Conservation (phyloP, 805 yeast species). For the Schwanniomyces pseudopolymorphus region DNA sequence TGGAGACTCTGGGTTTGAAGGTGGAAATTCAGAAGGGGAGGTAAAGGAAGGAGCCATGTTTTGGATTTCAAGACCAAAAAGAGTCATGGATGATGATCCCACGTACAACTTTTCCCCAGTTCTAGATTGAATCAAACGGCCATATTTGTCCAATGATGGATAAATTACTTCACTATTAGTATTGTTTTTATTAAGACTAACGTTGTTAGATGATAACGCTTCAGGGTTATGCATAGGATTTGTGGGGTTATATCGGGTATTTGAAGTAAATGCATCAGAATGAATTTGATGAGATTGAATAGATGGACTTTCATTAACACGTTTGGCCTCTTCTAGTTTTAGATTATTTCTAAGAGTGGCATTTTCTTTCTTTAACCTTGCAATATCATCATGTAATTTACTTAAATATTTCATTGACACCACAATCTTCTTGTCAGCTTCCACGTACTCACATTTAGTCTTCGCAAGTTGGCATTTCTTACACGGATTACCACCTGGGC, state of each 20-base stretch:
- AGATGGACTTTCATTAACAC: constrained; percentile 3
- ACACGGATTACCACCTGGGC: constrained; percentile 80
- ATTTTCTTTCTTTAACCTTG: constrained; percentile 64
- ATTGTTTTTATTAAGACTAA: background rate
- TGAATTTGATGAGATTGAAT: background rate
- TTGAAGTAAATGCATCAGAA: constrained; percentile 13
- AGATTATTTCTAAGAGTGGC: constrained; percentile 49
- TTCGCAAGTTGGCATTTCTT: constrained; percentile 56
- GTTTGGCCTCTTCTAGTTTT: constrained; percentile 26
- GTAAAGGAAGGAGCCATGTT: constrained; percentile 43
- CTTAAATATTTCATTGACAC: constrained; percentile 70
- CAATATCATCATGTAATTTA: constrained; percentile 66
- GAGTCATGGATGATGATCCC: constrained; percentile 81
- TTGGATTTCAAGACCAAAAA: constrained; percentile 76
- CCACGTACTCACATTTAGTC: constrained; percentile 66
- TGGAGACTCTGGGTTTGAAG: constrained; percentile 11
- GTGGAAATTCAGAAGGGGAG: constrained; percentile 6
- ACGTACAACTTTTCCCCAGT: constrained; percentile 76
- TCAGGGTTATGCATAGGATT: constrained; percentile 10
- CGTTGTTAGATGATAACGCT: background rate
- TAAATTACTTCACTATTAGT: constrained; percentile 53
- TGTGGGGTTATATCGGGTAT: constrained; percentile 12
- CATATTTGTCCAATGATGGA: constrained; percentile 69
- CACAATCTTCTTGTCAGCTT: constrained; percentile 69
- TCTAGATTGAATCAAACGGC: constrained; percentile 68